Evolutionary conservation across 306 rosid genomes (phyloP).

Genomic region (Rosa multiflora): DNA sequence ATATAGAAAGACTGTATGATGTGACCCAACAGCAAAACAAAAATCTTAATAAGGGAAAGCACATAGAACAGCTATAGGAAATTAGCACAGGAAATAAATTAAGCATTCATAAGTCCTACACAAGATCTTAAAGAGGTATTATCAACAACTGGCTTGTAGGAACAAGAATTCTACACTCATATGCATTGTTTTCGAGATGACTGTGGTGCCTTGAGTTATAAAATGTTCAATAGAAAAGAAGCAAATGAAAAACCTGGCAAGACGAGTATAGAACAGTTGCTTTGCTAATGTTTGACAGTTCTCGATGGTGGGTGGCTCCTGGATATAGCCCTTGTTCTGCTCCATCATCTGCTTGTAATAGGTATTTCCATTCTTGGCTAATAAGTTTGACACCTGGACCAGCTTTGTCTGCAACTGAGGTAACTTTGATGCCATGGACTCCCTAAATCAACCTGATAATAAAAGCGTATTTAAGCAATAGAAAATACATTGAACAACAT

Average conservation of each 20-base stretch:
- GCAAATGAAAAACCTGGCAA: constrained; percentile 40
- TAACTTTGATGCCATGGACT: constrained; percentile 48
- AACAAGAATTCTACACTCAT: background rate
- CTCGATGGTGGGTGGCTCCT: constrained; percentile 52
- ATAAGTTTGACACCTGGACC: constrained; percentile 32
- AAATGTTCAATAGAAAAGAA: background rate
- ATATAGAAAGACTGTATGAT: background rate
- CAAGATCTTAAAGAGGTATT: background rate
- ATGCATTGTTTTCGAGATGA: background rate
- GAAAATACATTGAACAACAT: background rate
- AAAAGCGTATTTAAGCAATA: background rate
- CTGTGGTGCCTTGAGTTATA: background rate
- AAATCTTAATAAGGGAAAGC: background rate
- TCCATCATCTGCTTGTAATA: constrained; percentile 46
- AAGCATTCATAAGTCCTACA: background rate
- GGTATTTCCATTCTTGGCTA: constrained; percentile 31
- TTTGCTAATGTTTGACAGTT: constrained; percentile 53
- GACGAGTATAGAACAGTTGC: constrained; percentile 61
- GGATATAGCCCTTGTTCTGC: constrained; percentile 48
- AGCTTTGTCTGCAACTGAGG: constrained; percentile 42
- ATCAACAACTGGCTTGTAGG: background rate
- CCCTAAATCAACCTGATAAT: constrained; percentile 19
- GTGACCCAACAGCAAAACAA: background rate
- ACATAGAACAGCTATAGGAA: background rate
- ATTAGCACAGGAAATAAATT: background rate